Evolutionary conservation across 345 rosid genomes (phyloP), one percentile per base, ranked within the genome.

Genomic region (Excoecaria agallocha): DNA sequence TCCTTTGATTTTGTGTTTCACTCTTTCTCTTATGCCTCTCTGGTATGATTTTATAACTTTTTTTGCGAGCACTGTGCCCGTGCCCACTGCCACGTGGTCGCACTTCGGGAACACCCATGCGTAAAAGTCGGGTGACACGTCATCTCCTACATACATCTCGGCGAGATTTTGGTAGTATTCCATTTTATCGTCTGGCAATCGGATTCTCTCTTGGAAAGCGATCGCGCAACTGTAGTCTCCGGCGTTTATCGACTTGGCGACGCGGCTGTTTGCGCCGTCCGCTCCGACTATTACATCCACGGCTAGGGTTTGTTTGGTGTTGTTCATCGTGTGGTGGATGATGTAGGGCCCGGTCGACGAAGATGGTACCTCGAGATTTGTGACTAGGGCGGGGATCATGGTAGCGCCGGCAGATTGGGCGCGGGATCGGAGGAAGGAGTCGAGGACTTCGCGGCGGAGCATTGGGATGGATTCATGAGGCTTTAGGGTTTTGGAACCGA

Each of bases 21-120:
- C 94, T 39, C 92, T 75, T 60, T 84, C 83, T 16, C 85, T 70
- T 20, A 88, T 84, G 16, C 88, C 89, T 62, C 81, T 59, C 61
- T 88, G 90, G 66, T 74, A 85, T 19, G 24, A 8, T 72, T 85
- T 90, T 16, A 90, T 87, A 19, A 76, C 67, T 25, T 52, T 81
- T 77, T 82, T 90, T 46, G 82, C 70, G 56, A 80, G 20, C 50
- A 81, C 83, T 3, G 92, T 90, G 0, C 90, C 94, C 0, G 89
- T 90, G 3, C 92, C 94, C 22, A 90, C 90, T 2, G 92, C 94
- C 77, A 90, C 92, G 82, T 90, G 94, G 80, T 90, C 92, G 74
- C 90, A 90, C 72, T 90, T 90, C 0, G 92, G 92, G 55, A 90
- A 90, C 0, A 88, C 94, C 94, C 90, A 88, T 8, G 85, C 90